These are phyloP conservation scores for Nephelium lappaceum DNA, from an alignment of 345 rosid genomes.

Conservation along the genomic window DNA sequence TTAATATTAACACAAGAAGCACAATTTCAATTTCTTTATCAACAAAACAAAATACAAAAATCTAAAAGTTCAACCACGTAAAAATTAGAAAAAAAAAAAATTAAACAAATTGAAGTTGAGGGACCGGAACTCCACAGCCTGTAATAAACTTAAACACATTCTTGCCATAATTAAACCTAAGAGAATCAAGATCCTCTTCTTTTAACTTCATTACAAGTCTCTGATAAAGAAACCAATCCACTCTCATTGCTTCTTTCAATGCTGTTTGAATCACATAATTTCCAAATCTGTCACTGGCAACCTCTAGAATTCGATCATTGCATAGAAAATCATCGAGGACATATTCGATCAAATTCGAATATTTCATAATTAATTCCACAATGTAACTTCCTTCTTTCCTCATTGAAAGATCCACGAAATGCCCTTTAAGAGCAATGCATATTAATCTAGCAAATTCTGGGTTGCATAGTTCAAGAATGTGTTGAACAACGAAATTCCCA, in stretches of 20 bases:
- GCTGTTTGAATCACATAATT: constrained; percentile 43
- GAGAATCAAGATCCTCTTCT: neutral
- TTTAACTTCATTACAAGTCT: constrained; percentile 16
- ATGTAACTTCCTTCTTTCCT: constrained; percentile 36
- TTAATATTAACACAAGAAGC: no score
- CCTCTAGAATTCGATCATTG: constrained; percentile 12
- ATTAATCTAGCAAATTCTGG: constrained; percentile 11
- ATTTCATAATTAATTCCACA: constrained; percentile 26
- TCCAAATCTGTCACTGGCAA: constrained; percentile 25
- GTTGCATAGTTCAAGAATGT: constrained; percentile 20
- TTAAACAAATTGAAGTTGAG: neutral
- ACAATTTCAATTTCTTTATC: no score
- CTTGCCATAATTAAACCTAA: constrained; percentile 24
- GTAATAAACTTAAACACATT: constrained; percentile 22
- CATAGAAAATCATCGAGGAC: constrained; percentile 19
- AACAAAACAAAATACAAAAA: no score
- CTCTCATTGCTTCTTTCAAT: constrained; percentile 18
- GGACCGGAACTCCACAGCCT: neutral
- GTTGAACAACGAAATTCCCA: constrained; percentile 38
- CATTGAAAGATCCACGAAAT: constrained; percentile 14
- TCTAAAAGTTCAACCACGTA: no score
- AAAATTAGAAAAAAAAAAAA: no score
- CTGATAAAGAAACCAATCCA: neutral
- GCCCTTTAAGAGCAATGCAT: neutral
- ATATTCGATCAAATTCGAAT: neutral